phyloP scores from a whole-genome alignment of 257 asterid species.

The Thymus quinquecostatus region DNA sequence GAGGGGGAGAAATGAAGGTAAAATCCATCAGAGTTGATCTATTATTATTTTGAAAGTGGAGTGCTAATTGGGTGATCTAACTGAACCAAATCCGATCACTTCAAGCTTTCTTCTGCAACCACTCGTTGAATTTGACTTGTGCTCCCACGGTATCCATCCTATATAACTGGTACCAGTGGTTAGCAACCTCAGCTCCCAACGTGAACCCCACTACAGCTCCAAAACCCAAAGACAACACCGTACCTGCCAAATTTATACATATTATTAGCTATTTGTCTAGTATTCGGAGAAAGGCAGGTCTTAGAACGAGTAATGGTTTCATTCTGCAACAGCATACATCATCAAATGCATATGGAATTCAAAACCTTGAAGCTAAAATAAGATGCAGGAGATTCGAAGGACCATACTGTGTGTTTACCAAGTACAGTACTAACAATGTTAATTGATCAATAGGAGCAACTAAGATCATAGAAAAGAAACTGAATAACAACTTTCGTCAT shows the following conservation, averaged over 20 bases:
- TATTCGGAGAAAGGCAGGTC: neutral
- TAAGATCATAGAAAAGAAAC: neutral
- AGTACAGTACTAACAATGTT: neutral
- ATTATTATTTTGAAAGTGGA: slow-evolving; percentile 29
- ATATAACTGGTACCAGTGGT: slow-evolving; percentile 80
- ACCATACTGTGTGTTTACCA: neutral
- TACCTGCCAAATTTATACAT: slow-evolving; percentile 49
- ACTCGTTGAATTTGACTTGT: slow-evolving; percentile 82
- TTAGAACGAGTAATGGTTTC: neutral
- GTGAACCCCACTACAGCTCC: slow-evolving; percentile 82
- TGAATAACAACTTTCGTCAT: neutral
- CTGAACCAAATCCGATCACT: slow-evolving; percentile 26
- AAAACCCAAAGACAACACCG: slow-evolving; percentile 71
- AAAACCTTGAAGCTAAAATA: neutral
- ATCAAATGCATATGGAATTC: neutral
- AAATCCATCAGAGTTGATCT: slow-evolving; percentile 8
- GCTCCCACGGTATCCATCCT: slow-evolving; percentile 72
- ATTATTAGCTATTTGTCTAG: neutral
- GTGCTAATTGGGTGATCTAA: slow-evolving; percentile 5
- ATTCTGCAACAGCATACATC: neutral
- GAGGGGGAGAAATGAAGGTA: neutral
- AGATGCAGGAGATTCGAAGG: neutral
- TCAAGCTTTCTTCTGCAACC: slow-evolving; percentile 82
- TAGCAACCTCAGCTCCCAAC: slow-evolving; percentile 77
- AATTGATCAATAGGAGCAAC: neutral